Evolutionary conservation across 352 stramenopile species (phyloP), one percentile per base, ranked within the genome.

Genomic region (Pythium aristosporum): DNA sequence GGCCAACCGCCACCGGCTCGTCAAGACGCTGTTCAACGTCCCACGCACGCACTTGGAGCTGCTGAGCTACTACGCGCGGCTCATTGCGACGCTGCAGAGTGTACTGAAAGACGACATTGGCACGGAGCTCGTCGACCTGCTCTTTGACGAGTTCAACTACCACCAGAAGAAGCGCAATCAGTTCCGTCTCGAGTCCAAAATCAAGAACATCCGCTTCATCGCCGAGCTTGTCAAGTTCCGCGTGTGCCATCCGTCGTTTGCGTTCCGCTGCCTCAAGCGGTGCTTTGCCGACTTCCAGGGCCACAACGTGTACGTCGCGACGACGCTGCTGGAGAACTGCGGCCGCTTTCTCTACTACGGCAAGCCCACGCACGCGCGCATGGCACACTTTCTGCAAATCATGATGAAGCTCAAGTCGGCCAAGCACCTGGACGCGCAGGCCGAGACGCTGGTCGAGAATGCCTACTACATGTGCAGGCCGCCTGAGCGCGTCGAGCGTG

Each of bases 201-300:
- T 99, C 57, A 95, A 97, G 64, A 99, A 98, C 71, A 97, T 97
- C 25, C 81, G 95, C 7, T 99, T 98, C 55, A 80, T 99, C 20
- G 93, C 90, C 0, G 97, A 99, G 74, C 70, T 99, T 0, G 96
- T 98, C 15, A 99, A 99, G 65, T 99, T 99, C 57, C 85, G 89
- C 49, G 83, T 99, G 13, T 98, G 95, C 36, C 96, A 96, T 42
- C 96, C 97, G 6, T 97, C 98, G 36, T 87, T 98, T 20, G 89
- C 89, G 34, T 97, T 99, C 48, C 85, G 91, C 23, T 98, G 94
- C 53, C 76, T 98, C 11, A 91, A 96, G 65, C 83, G 89, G 48
- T 99, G 96, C 72, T 91, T 99, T 41, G 72, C 91, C 58, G 96
- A 99, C 67, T 99, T 99, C 68, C 90, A 89, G 58, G 92, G 95